phyloP scores from a whole-genome alignment of 1,284 basidiomycete species.

The Ustilago loliicola region DNA sequence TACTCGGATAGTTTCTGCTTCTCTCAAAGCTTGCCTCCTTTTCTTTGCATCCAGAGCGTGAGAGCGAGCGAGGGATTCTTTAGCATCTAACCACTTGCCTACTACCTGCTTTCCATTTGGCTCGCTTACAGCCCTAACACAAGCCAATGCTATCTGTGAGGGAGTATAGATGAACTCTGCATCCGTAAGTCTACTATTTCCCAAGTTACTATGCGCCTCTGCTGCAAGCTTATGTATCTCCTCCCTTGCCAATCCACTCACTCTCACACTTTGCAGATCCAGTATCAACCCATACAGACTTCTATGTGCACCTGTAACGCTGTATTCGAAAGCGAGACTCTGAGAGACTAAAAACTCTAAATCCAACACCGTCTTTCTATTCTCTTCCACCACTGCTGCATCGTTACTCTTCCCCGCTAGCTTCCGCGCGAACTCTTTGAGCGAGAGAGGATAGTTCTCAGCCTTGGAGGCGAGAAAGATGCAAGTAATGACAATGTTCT shows the following conservation, averaged over 20 bases:
- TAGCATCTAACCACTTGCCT: constrained; percentile 75
- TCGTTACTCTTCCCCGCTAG: constrained; percentile 74
- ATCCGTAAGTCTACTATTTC: constrained; percentile 84
- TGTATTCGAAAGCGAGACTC: constrained; percentile 91
- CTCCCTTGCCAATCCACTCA: constrained; percentile 24
- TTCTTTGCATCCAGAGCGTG: constrained; percentile 17
- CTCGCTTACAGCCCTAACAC: constrained; percentile 71
- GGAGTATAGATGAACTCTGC: constrained; percentile 92
- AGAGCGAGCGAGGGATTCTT: constrained; percentile 16
- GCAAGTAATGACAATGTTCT: constrained; percentile 90
- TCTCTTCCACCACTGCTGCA: constrained; percentile 76
- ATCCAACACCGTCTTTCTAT: constrained; percentile 84
- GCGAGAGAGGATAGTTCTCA: constrained; percentile 89
- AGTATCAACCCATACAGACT: constrained; percentile 90
- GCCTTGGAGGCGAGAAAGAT: constrained; percentile 97
- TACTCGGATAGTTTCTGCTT: constrained; percentile 22
- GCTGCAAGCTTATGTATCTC: constrained; percentile 46
- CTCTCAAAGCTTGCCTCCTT: constrained; percentile 12
- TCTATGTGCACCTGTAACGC: constrained; percentile 89
- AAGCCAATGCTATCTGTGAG: constrained; percentile 91
- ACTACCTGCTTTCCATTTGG: constrained; percentile 73
- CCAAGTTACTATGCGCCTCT: constrained; percentile 32
- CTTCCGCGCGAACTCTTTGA: constrained; percentile 80
- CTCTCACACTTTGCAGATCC: constrained; percentile 81
- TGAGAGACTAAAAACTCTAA: constrained; percentile 96